Conservation (phyloP, 768 basidiomycete species). For the Phlebiopsis gigantea region DNA sequence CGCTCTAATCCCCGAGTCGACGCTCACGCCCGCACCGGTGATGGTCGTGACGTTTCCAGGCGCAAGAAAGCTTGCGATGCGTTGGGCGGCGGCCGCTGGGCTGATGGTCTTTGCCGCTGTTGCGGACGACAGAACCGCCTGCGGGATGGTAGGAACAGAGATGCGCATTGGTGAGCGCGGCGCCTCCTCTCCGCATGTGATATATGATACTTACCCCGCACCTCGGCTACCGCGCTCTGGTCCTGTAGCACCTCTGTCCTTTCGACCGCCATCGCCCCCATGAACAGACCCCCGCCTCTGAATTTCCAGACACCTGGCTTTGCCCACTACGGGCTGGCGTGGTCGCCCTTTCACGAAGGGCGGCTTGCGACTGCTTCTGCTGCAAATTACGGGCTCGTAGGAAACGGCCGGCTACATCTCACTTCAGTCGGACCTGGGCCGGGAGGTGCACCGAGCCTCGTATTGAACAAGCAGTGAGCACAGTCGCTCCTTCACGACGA, state of each 20-base stretch:
- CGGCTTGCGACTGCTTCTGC: constrained; percentile 77
- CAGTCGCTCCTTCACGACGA: constrained; percentile 4
- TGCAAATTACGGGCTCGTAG: constrained; percentile 92
- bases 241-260: neutral
- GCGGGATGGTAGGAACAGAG: constrained; percentile 73
- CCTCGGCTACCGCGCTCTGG: neutral
- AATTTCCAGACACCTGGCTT: constrained; percentile 73
- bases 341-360: constrained; percentile 80
- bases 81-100: constrained; percentile 49
- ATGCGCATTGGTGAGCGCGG: constrained; percentile 52
- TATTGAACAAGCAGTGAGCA: constrained; percentile 64
- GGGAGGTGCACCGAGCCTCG: constrained; percentile 37
- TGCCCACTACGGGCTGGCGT: constrained; percentile 75
- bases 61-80: constrained; percentile 59
- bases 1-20: constrained; percentile 94
- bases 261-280: constrained; percentile 2
- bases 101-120: constrained; percentile 36
- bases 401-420: constrained; percentile 85
- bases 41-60: constrained; percentile 69
- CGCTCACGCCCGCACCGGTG: constrained; percentile 92
- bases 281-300: constrained; percentile 33
- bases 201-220: neutral
- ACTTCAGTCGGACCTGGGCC: constrained; percentile 48
- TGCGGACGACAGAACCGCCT: constrained; percentile 40
- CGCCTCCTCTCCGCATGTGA: neutral